Conservation (phyloP, 164 flowering plant species). For the Hamamelis virginiana region DNA sequence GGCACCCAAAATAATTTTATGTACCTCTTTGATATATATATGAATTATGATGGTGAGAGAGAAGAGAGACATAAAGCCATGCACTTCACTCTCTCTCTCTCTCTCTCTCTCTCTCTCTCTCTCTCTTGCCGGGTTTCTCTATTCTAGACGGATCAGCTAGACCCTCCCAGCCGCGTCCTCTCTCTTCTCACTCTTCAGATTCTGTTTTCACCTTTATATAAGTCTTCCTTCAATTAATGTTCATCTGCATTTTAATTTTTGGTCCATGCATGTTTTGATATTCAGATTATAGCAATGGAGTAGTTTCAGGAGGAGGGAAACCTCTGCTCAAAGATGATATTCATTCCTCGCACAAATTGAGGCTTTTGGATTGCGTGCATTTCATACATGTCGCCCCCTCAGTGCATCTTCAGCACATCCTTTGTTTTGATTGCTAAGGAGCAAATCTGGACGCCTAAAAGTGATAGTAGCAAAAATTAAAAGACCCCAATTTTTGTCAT, state of each 20-base stretch:
- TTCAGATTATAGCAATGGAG: constrained; percentile 24
- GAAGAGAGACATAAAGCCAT: constrained; percentile 40
- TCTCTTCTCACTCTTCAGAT: constrained; percentile 36
- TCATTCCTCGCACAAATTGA: constrained; percentile 13
- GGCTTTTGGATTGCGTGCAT: too few species aligned
- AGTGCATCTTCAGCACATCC: too few species aligned
- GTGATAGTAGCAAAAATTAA: too few species aligned
- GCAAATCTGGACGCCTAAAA: too few species aligned
- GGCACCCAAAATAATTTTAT: too few species aligned
- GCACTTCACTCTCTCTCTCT: too few species aligned
- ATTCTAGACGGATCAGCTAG: constrained; percentile 30
- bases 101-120: too few species aligned
- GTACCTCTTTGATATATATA: too few species aligned
- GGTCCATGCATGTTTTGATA: constrained; percentile 4
- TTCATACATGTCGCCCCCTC: too few species aligned
- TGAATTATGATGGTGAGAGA: constrained; percentile 31
- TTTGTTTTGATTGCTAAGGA: too few species aligned
- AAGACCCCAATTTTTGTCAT: too few species aligned
- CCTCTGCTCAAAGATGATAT: constrained; percentile 18
- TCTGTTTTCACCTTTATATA: not conserved
- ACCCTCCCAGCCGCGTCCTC: constrained; percentile 22
- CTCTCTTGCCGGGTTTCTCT: constrained; percentile 68
- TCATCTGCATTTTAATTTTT: not conserved
- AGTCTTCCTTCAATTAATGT: not conserved
- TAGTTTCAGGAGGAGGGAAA: constrained; percentile 14